Percentiles rank a stretch among this genome's conserved stretches.
These are phyloP conservation scores for Dactylellina cionopaga DNA, from an alignment of 2,329 filamentous ascomycete genomes.

Conservation along the genomic window DNA sequence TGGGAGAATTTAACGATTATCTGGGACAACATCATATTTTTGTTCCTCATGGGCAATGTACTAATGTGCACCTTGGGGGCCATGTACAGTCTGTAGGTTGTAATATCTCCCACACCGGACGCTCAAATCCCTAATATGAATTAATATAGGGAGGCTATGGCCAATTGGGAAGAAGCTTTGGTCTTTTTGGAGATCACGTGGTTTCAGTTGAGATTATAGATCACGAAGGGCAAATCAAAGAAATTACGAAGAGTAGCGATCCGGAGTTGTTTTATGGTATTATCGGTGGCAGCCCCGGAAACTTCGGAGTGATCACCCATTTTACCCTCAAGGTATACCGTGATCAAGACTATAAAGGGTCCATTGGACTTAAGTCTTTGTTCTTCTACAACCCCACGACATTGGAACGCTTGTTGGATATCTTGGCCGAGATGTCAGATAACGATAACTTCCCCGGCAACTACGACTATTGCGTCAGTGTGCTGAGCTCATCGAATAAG, in stretches of 20 bases:
- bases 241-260: conserved; percentile 56
- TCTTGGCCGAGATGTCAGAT: conserved; percentile 64
- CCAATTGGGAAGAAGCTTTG: conserved; percentile 64
- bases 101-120: no score
- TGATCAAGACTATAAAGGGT: conserved; percentile 61
- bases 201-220: conserved; percentile 58
- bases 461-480: conserved; percentile 65
- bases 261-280: conserved; percentile 58
- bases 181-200: conserved; percentile 59
- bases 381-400: conserved; percentile 62
- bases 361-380: conserved; percentile 62
- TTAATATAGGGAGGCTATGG: conserved; percentile 61
- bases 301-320: conserved; percentile 59
- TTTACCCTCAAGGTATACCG: conserved; percentile 61
- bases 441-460: conserved; percentile 62
- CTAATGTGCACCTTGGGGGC: conserved; percentile 63
- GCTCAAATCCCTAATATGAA: conserved; percentile 1
- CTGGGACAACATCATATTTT: conserved; percentile 62
- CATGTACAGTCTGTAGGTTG: conserved; percentile 63
- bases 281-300: conserved; percentile 59
- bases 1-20: conserved; percentile 63
- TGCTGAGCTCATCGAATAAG: conserved; percentile 62
- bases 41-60: conserved; percentile 64
- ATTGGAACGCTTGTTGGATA: conserved; percentile 61
- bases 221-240: conserved; percentile 56